These are phyloP conservation scores for Malus orientalis DNA, from an alignment of 306 rosid species.

Conservation along the genomic window DNA sequence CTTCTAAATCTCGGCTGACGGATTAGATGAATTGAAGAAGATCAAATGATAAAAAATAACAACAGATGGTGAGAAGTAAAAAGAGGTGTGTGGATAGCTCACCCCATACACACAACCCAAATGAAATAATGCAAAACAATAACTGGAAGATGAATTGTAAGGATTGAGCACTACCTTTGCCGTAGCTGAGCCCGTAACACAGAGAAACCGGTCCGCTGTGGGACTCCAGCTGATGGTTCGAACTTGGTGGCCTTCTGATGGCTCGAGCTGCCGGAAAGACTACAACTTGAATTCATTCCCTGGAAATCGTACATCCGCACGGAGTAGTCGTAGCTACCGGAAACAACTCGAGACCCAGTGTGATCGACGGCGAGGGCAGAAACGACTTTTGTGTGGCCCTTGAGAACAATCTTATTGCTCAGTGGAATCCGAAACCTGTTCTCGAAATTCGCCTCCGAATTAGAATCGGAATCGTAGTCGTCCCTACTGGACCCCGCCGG, in stretches of 20 bases:
- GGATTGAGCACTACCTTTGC: conserved; percentile 52
- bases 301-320: conserved; percentile 90
- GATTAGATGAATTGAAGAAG: too few species aligned
- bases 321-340: conserved; percentile 88
- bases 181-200: conserved; percentile 93
- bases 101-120: neutral
- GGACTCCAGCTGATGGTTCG: conserved; percentile 96
- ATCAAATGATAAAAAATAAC: too few species aligned
- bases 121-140: neutral
- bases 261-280: conserved; percentile 90
- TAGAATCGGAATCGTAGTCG: conserved; percentile 21
- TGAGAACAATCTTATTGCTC: conserved; percentile 87
- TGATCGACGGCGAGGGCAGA: conserved; percentile 89
- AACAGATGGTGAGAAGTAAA: too few species aligned
- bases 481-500: conserved; percentile 21
- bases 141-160: neutral
- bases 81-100: too few species aligned
- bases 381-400: conserved; percentile 93
- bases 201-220: conserved; percentile 72
- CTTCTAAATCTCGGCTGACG: too few species aligned
- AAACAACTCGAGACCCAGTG: conserved; percentile 85
- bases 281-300: conserved; percentile 84
- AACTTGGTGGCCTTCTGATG: conserved; percentile 93
- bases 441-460: conserved; percentile 29
- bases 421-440: conserved; percentile 62